Evolutionary conservation across 208 protist species (phyloP), one percentile per base, ranked within the genome.

Genomic region (Porcisia hertigi): DNA sequence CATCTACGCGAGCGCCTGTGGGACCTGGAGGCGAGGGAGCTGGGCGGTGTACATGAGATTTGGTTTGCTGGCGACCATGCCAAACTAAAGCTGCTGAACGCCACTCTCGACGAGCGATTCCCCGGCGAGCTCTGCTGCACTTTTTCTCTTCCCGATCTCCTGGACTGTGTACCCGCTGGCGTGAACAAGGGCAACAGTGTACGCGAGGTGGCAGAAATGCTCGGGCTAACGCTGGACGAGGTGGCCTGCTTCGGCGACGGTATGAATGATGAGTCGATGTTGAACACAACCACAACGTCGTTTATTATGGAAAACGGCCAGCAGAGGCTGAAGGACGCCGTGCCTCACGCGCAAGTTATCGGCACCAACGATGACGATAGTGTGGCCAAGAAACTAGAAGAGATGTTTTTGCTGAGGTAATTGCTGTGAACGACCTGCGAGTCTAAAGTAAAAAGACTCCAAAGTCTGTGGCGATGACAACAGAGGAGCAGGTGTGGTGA

Each of bases 321-420:
- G 49, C 69, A 71, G 3, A 12, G 52, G 0, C 30, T 93, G 23
- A 87, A 90, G 66, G 76, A 73, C 3, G 85, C 85, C 2, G 69
- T 84, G 4, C 60, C 77, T 2, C 70, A 89, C 30, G 72, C 69
- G 20, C 82, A 89, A 63, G 69, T 91, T 4, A 90, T 94, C 72
- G 86, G 66, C 25, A 71, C 58, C 4, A 92, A 94, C 66, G 76
- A n/a, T 0, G 79, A 90, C 23, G 90, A 94, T 47, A 83, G 85
- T n/a, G 90, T 94, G 2, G 90, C 90, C 16, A 89, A 89, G 73
- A 94, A 92, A 79, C 73, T 94, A 39, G 75, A 84, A 16, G 90
- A 92, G 63, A 62, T 92, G 0, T 94, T 94, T 60, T 70, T 71
- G 14, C 39, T 20, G n/a, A 12, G 25, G 25, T 70, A 57, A 18